These are phyloP conservation scores for Euphorbia peplus DNA, from an alignment of 345 rosid species.

Conservation along the genomic window DNA sequence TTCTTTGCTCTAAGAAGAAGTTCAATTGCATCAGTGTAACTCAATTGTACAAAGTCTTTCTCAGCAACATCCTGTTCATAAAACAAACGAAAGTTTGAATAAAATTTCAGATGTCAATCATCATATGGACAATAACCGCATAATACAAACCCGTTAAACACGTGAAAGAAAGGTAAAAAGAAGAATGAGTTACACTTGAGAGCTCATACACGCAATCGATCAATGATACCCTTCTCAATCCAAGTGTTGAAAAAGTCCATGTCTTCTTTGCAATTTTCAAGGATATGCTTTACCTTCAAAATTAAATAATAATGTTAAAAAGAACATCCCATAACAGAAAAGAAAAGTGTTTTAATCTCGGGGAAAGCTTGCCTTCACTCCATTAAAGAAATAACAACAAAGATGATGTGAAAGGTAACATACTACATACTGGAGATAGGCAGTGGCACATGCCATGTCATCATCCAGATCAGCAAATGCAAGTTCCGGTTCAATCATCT, in stretches of 20 bases:
- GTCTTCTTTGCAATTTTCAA: slow-evolving; percentile 94
- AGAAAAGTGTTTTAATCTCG: not conserved
- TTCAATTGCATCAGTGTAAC: slow-evolving; percentile 83
- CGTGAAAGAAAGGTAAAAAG: slow-evolving; percentile 11
- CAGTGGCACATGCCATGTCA: slow-evolving; percentile 98
- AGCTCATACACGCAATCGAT: slow-evolving; percentile 74
- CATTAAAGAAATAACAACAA: slow-evolving; percentile 22
- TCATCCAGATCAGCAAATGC: slow-evolving; percentile 96
- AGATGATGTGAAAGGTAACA: slow-evolving; percentile 56
- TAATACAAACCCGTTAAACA: slow-evolving; percentile 2
- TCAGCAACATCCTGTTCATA: slow-evolving; percentile 70
- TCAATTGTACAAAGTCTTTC: slow-evolving; percentile 83
- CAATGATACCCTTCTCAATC: slow-evolving; percentile 94
- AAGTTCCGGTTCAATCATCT: slow-evolving; percentile 99
- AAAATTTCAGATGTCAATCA: not conserved
- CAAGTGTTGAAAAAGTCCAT: slow-evolving; percentile 96
- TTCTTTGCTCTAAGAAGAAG: slow-evolving; percentile 75
- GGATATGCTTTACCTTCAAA: slow-evolving; percentile 74
- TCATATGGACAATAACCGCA: not conserved
- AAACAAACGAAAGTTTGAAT: not conserved
- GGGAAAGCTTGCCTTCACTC: slow-evolving; percentile 12
- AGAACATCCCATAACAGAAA: slow-evolving; percentile 14
- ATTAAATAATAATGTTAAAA: slow-evolving; percentile 16
- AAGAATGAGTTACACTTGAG: slow-evolving; percentile 29
- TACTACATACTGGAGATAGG: slow-evolving; percentile 99